A percentile compares a stretch with the other conserved stretches of the same genome.
Evolutionary conservation across 2,329 filamentous ascomycete genomes (phyloP).

Genomic region (Ophiocordyceps australis): DNA sequence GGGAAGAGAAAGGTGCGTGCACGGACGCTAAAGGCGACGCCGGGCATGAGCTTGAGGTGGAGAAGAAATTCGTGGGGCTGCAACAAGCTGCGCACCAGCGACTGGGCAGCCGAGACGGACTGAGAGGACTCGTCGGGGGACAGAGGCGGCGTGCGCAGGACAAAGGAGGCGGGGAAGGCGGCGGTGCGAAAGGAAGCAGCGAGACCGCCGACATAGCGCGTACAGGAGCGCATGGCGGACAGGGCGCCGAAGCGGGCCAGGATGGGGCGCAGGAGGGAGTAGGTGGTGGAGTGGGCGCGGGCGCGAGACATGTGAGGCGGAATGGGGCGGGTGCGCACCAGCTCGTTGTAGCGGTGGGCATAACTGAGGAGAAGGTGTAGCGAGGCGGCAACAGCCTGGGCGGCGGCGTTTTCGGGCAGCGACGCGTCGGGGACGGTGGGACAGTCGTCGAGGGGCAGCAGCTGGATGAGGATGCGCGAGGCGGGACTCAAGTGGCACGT

Average conservation of each 20-base stretch:
- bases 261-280: slow-evolving; percentile 31
- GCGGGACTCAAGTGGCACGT: slow-evolving; percentile 32
- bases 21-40: slow-evolving; percentile 21
- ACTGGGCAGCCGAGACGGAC: slow-evolving; percentile 21
- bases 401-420: slow-evolving; percentile 28
- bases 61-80: slow-evolving; percentile 21
- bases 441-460: slow-evolving; percentile 38
- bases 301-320: slow-evolving; percentile 18
- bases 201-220: slow-evolving; percentile 23
- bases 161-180: slow-evolving; percentile 24
- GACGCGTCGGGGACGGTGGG: slow-evolving; percentile 10
- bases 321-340: slow-evolving; percentile 43
- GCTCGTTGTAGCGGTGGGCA: slow-evolving; percentile 59
- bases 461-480: slow-evolving; percentile 43
- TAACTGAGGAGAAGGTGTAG: slow-evolving; percentile 64
- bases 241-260: slow-evolving; percentile 28
- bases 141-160: slow-evolving; percentile 18
- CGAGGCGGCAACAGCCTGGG: slow-evolving; percentile 46
- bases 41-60: slow-evolving; percentile 25
- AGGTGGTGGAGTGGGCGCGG: slow-evolving; percentile 20
- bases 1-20: slow-evolving; percentile 24
- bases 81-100: slow-evolving; percentile 23
- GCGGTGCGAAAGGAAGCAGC: slow-evolving; percentile 23
- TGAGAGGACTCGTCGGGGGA: slow-evolving; percentile 13
- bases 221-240: slow-evolving; percentile 18